phyloP scores from a whole-genome alignment of 305 asterid genomes.

The Fraxinus albicans region DNA sequence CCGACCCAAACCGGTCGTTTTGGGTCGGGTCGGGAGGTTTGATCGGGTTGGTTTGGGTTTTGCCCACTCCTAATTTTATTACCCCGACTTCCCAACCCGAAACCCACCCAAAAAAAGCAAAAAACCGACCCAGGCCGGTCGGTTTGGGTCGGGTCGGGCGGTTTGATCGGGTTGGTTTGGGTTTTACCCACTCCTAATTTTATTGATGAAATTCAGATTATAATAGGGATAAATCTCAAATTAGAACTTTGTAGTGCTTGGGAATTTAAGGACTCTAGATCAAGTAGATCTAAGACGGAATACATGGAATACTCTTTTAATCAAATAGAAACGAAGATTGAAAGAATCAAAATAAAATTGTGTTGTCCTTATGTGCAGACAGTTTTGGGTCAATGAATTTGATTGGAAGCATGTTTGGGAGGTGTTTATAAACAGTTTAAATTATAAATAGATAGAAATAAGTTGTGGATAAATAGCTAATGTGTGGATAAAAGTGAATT shows the following conservation, averaged over 20 bases:
- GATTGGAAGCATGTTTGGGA: background rate
- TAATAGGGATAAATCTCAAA: background rate
- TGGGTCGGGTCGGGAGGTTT: no score
- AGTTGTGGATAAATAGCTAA: background rate
- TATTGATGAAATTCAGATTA: background rate
- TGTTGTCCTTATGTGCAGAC: background rate
- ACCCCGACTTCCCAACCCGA: no score
- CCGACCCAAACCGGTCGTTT: no score
- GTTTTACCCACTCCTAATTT: no score
- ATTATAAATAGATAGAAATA: background rate
- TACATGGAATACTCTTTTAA: background rate
- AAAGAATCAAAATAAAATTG: background rate
- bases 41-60: no score
- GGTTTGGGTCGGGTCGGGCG: no score
- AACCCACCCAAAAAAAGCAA: no score
- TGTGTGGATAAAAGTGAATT: background rate
- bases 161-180: no score
- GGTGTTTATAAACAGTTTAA: background rate
- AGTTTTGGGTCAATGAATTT: background rate
- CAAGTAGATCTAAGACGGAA: background rate
- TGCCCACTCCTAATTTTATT: no score
- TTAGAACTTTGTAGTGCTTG: background rate
- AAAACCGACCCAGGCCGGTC: no score
- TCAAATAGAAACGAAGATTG: background rate
- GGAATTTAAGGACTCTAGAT: background rate